Conservation (phyloP, 106 monocot species). For the Apostasia ramifera region DNA sequence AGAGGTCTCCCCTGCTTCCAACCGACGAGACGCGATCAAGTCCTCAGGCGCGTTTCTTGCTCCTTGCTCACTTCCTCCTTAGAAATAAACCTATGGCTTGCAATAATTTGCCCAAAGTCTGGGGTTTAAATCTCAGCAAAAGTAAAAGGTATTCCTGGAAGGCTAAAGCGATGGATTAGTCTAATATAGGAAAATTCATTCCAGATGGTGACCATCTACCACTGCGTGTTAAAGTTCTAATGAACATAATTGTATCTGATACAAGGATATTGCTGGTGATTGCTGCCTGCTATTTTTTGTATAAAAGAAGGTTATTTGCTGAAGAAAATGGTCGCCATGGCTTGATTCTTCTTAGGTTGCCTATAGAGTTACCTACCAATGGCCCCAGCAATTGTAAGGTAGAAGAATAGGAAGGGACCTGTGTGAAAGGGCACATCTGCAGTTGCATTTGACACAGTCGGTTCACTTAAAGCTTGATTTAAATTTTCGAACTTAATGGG, state of each 20-base stretch:
- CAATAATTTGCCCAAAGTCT: background rate
- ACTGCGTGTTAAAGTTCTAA: background rate
- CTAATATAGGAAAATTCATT: background rate
- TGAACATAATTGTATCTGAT: too few relatives aligned
- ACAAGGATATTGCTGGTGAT: too few relatives aligned
- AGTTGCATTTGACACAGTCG: too few relatives aligned
- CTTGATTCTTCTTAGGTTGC: background rate
- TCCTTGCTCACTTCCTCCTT: background rate
- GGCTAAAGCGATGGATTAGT: background rate
- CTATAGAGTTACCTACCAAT: background rate
- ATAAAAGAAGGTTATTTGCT: background rate
- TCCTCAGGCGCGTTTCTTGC: slow-evolving; percentile 25
- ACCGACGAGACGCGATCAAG: slow-evolving; percentile 39
- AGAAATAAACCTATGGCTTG: too few relatives aligned
- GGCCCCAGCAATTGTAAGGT: too few relatives aligned
- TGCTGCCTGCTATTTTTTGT: too few relatives aligned
- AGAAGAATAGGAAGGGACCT: too few relatives aligned
- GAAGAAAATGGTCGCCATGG: background rate
- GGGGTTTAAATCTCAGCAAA: background rate
- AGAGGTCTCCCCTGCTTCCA: slow-evolving; percentile 8
- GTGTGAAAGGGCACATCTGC: too few relatives aligned
- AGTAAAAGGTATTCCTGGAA: too few relatives aligned
- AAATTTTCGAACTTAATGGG: too few relatives aligned
- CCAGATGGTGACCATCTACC: too few relatives aligned
- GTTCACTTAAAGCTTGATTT: too few relatives aligned